Conservation (phyloP, 1,139 yeast species). For the Kodamaea sp. region DNA sequence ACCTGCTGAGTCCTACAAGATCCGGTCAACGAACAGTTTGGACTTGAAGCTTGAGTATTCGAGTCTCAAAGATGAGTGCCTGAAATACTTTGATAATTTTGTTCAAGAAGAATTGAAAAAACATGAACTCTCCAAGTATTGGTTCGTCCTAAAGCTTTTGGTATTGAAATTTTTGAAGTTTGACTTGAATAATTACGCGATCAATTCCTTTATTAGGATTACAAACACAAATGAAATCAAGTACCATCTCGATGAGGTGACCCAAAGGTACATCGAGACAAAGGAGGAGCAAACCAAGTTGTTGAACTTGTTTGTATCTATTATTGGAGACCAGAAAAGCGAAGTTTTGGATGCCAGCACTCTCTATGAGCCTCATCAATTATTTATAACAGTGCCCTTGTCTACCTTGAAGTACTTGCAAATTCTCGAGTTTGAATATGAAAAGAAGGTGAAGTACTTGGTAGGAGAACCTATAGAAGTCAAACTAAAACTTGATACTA, state of each 20-base stretch:
- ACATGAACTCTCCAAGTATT: conserved; percentile 16
- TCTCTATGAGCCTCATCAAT: conserved; percentile 4
- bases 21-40: conserved; percentile 37
- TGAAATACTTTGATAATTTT: conserved; percentile 15
- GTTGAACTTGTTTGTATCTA: conserved; percentile 12
- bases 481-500: conserved; percentile 45
- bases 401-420: conserved; percentile 56
- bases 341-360: not conserved
- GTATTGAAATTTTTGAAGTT: conserved; percentile 29
- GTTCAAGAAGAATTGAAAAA: conserved; percentile 11
- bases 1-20: conserved; percentile 20
- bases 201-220: conserved; percentile 27
- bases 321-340: conserved; percentile 11
- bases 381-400: conserved; percentile 51
- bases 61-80: conserved; percentile 47
- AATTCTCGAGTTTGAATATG: conserved; percentile 45
- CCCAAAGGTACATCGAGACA: conserved; percentile 17
- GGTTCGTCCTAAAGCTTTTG: conserved; percentile 27
- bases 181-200: conserved; percentile 42
- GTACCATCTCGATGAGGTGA: conserved; percentile 14
- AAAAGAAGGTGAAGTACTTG: conserved; percentile 41
- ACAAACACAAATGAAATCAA: conserved; percentile 20
- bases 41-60: conserved; percentile 47
- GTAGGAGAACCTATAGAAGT: conserved; percentile 66
- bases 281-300: conserved; percentile 17